phyloP scores from a whole-genome alignment of 257 asterid species.

The Penstemon newberryi region DNA sequence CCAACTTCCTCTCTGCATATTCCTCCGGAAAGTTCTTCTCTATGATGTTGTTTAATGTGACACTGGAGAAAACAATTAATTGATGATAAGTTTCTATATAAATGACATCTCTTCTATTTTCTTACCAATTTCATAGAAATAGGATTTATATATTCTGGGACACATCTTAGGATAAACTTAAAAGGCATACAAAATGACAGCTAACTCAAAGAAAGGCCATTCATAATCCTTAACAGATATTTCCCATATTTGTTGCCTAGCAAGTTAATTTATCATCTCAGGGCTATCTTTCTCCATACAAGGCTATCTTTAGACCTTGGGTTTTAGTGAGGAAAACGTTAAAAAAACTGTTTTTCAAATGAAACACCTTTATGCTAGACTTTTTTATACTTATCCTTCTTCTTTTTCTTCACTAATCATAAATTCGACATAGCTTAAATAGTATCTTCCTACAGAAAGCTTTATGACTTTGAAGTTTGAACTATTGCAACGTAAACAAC shows the following conservation, averaged over 20 bases:
- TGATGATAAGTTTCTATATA: slow-evolving; percentile 18
- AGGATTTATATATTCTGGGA: slow-evolving; percentile 5
- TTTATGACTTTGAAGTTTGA: too few relatives aligned
- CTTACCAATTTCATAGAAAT: slow-evolving; percentile 2
- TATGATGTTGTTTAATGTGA: slow-evolving; percentile 87
- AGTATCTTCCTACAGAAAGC: background rate
- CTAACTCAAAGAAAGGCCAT: slow-evolving; percentile 7
- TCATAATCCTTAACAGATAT: slow-evolving; percentile 6
- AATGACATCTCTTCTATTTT: slow-evolving; percentile 5
- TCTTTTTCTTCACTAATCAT: background rate
- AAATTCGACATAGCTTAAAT: background rate
- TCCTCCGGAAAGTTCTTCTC: slow-evolving; percentile 91
- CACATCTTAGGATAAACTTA: background rate
- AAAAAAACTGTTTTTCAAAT: background rate
- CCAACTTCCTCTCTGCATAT: slow-evolving; percentile 79
- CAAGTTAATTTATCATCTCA: slow-evolving; percentile 3
- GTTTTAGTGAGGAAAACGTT: background rate
- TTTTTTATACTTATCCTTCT: background rate
- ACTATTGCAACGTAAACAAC: slow-evolving; percentile 5
- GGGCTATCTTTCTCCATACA: background rate
- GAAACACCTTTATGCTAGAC: background rate
- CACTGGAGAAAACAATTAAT: slow-evolving; percentile 57
- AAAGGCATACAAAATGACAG: slow-evolving; percentile 15
- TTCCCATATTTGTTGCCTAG: background rate
- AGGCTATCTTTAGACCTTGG: background rate